Conservation (phyloP, 352 stramenopile genomes). For the Globisporangium paroecandrum region DNA sequence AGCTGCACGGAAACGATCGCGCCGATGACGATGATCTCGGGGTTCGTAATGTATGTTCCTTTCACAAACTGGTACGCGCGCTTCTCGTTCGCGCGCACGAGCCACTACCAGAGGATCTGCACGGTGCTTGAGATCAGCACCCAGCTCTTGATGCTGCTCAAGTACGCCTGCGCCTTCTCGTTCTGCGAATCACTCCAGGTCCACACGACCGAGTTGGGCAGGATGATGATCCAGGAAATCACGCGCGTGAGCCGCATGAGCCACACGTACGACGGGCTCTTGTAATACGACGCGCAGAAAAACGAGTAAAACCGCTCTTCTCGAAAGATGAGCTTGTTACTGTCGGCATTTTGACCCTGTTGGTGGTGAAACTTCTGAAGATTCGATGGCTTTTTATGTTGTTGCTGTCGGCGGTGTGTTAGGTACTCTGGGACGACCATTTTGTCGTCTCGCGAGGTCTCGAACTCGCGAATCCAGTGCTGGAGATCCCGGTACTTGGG, state of each 20-base stretch:
- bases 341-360: not conserved
- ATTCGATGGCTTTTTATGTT: not conserved
- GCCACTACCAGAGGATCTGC: conserved; percentile 27
- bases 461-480: conserved; percentile 24
- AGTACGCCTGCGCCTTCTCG: conserved; percentile 33
- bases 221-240: conserved; percentile 55
- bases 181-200: conserved; percentile 28
- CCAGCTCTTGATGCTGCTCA: conserved; percentile 39
- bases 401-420: not conserved
- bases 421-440: conserved; percentile 7
- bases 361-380: not conserved
- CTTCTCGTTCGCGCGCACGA: conserved; percentile 30
- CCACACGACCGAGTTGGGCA: conserved; percentile 50
- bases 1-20: conserved; percentile 10
- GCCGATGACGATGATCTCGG: conserved; percentile 22
- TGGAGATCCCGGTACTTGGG: conserved; percentile 23
- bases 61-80: conserved; percentile 26
- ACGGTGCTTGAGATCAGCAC: conserved; percentile 29
- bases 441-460: conserved; percentile 7
- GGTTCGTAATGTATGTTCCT: conserved; percentile 21
- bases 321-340: conserved; percentile 2
- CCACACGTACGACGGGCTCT: conserved; percentile 18
- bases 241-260: conserved; percentile 24
- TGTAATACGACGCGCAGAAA: conserved; percentile 30
- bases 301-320: conserved; percentile 30